Evolutionary conservation across 306 rosid genomes (phyloP), one percentile per base, ranked within the genome.

Genomic region (Glycyrrhiza uralensis): DNA sequence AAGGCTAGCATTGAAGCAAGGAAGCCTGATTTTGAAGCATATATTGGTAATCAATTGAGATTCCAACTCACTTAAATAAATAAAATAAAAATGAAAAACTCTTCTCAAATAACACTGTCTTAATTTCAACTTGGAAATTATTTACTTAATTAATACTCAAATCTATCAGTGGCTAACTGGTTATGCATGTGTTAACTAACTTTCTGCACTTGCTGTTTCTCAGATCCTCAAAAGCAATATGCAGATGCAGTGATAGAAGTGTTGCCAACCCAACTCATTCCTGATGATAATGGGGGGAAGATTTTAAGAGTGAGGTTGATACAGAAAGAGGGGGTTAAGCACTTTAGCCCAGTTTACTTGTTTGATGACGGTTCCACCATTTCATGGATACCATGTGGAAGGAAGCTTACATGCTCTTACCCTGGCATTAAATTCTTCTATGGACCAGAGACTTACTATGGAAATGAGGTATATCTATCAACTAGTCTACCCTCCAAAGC

Each of bases 191-290:
- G 5, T 71, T 72, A 59, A 64, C 19, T 57, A 51, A 54, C 28
- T 9, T n/a, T 69, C 4, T 42, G 6, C 30, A 12, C n/a, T 24
- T 64, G 50, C 4, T 66, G 51, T 12, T n/a, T 30, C 33, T 79
- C 84, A 95, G 99, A 95, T 72, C 96, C 99, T 33, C 99, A 95
- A 71, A 95, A 95, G 92, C 96, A 88, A 86, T 85, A 87, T 28
- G 99, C 99, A 24, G 97, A 95, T 84, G 96, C 97, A 55, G 99
- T 95, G 77, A 95, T 95, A 45, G 99, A 95, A 84, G 99, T 95
- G 70, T 78, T 95, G 77, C 99, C 99, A 35, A 95, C 99, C 0
- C 72, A 81, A 69, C 79, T 95, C 5, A 95, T 95, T 71, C 99
- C 97, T 0, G 90, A 85, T 54, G 99, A 95, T 7, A 95, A 95